Evolutionary conservation across 1,284 basidiomycete genomes (phyloP), one percentile per base, ranked within the genome.

Genomic region (Ganoderma leucocontextum): DNA sequence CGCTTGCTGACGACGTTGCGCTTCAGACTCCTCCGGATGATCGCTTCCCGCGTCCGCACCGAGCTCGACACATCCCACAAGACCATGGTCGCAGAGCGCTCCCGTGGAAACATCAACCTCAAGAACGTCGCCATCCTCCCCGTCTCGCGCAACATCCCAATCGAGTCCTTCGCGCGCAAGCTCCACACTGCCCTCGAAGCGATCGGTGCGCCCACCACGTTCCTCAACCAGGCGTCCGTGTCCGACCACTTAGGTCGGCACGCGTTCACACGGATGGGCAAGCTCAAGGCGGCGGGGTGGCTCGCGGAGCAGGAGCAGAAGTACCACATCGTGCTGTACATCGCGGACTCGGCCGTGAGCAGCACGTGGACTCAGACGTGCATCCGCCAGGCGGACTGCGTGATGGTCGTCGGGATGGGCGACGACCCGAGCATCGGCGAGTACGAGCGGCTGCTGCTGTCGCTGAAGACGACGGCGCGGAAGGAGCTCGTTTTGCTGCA

Each of bases 281-380:
- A 97, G 79, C 86, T 98, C 55, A 98, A 98, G 83, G 93, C 93
- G 25, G 92, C 93, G 0, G 94, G 94, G 8, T 98, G 96, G 96
- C 83, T 98, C 7, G 95, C 97, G 19, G 96, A 98, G 79, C 95
- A 95, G 77, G 96, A 98, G 78, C 95, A 98, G 81, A 89, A 94
- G 76, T 96, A 93, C 77, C 87, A 94, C 33, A 96, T 91, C 2
- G 96, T 98, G 0, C 84, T 98, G 12, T 98, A 98, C 78, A 95
- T 98, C 29, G 96, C 94, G 2, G 96, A 98, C 80, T 95, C 96
- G 0, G 91, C 95, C 0, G 95, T 96, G 29, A 93, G 90, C 64
- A 96, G 94, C 70, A 92, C 95, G 25, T 98, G 97, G 96, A 98
- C 96, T n/a, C 91, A 97, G 80, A 98, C 96, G 0, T 98, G 96